A percentile compares a stretch with the other conserved stretches of the same genome.
Evolutionary conservation across 805 yeast species (phyloP).

Genomic region (Teunomyces cretensis): DNA sequence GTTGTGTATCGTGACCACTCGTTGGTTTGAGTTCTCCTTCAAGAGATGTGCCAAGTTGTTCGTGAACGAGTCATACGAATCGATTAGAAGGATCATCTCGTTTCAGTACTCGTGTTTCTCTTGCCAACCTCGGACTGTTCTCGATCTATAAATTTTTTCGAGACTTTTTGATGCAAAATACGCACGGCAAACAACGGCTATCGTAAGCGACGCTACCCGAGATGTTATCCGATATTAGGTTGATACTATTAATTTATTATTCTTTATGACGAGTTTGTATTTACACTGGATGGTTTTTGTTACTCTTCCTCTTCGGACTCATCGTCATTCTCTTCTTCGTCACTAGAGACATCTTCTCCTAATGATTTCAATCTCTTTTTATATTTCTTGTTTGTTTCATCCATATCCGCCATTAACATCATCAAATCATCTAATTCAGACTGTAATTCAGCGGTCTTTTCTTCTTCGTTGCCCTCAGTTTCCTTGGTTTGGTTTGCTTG

Average conservation of each 20-base stretch:
- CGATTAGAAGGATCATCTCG: slow-evolving; percentile 65
- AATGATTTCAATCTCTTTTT: slow-evolving; percentile 49
- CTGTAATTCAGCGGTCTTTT: slow-evolving; percentile 37
- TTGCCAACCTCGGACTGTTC: background rate
- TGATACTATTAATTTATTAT: background rate
- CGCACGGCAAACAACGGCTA: background rate
- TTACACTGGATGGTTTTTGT: background rate
- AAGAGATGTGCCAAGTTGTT: slow-evolving; percentile 71
- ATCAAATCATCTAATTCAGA: slow-evolving; percentile 71
- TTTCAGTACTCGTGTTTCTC: background rate
- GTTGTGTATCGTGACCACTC: slow-evolving; percentile 61
- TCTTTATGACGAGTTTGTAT: background rate
- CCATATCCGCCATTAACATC: slow-evolving; percentile 74
- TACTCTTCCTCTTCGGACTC: slow-evolving; percentile 36
- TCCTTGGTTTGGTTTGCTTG: slow-evolving; percentile 3
- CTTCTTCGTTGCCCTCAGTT: slow-evolving; percentile 3
- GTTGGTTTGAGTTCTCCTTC: slow-evolving; percentile 47
- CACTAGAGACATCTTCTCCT: slow-evolving; percentile 67
- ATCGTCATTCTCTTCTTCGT: slow-evolving; percentile 66
- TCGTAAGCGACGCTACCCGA: background rate
- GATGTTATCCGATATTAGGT: background rate
- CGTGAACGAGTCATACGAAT: slow-evolving; percentile 95
- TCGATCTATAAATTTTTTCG: background rate
- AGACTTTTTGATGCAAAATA: background rate
- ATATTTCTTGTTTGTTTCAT: slow-evolving; percentile 61